Evolutionary conservation across 73 alveolate species (phyloP).

Genomic region (Paraurostyla sp.): DNA sequence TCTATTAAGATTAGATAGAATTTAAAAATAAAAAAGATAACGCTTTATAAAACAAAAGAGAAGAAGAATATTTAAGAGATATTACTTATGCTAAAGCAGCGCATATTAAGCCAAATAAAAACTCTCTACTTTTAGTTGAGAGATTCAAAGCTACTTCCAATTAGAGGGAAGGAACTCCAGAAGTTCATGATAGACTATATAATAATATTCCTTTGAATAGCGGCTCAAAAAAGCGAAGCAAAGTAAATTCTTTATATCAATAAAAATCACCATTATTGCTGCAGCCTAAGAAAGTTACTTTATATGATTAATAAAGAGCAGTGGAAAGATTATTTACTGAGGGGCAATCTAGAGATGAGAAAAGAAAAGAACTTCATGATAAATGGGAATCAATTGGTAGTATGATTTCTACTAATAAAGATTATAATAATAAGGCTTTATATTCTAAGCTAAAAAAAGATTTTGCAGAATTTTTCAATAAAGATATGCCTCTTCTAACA

Average conservation of each 20-base stretch:
- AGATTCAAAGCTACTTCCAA: background rate
- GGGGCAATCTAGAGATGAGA: background rate
- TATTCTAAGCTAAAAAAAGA: background rate
- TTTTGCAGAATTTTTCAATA: background rate
- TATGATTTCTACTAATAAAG: background rate
- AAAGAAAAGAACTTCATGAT: background rate
- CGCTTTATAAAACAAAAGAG: background rate
- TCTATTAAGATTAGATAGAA: slow-evolving; percentile 21
- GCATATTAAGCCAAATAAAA: background rate
- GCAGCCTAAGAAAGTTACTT: background rate
- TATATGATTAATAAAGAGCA: background rate
- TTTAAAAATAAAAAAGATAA: background rate
- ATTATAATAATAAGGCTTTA: background rate
- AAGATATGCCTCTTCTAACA: background rate
- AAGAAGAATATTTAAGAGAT: background rate
- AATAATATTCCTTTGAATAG: background rate
- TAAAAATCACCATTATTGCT: background rate
- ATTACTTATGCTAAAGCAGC: background rate
- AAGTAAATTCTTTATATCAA: background rate
- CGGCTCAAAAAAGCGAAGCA: background rate
- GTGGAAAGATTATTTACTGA: background rate
- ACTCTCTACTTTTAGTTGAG: background rate
- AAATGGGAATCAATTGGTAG: background rate
- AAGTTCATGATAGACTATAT: slow-evolving; percentile 21
- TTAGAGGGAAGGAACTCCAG: background rate